These are phyloP conservation scores for Tetrapisispora namnaoensis DNA, from an alignment of 805 yeast species.

Conservation along the genomic window DNA sequence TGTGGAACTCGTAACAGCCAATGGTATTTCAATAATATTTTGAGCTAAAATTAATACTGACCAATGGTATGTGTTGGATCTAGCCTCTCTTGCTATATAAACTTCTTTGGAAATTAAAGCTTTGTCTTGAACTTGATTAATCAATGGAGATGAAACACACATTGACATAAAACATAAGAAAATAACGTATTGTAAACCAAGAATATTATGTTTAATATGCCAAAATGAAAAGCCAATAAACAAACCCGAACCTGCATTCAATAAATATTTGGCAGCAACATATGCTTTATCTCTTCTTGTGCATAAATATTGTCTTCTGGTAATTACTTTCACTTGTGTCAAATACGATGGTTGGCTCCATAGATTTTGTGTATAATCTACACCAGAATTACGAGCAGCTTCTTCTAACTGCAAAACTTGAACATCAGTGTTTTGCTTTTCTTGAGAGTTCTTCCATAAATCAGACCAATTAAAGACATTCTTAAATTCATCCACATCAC, in stretches of 20 bases:
- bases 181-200: slow-evolving; percentile 54
- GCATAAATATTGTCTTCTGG: slow-evolving; percentile 34
- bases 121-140: slow-evolving; percentile 33
- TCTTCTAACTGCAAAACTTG: slow-evolving; percentile 11
- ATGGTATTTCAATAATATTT: slow-evolving; percentile 30
- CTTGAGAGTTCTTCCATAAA: slow-evolving; percentile 17
- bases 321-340: slow-evolving; percentile 36
- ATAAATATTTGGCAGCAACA: slow-evolving; percentile 48
- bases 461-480: slow-evolving; percentile 11
- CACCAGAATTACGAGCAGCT: slow-evolving; percentile 11
- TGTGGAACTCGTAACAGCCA: slow-evolving; percentile 24
- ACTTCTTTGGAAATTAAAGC: slow-evolving; percentile 31
- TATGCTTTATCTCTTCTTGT: slow-evolving; percentile 56
- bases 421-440: slow-evolving; percentile 5
- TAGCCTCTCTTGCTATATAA: slow-evolving; percentile 34
- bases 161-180: slow-evolving; percentile 53
- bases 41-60: slow-evolving; percentile 30
- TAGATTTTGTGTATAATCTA: slow-evolving; percentile 11
- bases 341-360: slow-evolving; percentile 33
- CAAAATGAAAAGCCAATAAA: slow-evolving; percentile 71
- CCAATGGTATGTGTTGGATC: slow-evolving; percentile 35
- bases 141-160: slow-evolving; percentile 41
- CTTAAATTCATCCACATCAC: slow-evolving; percentile 21
- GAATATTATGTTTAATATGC: slow-evolving; percentile 41
- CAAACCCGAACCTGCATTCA: slow-evolving; percentile 45